phyloP scores from a whole-genome alignment of 257 asterid genomes.

The Solanum boliviense region DNA sequence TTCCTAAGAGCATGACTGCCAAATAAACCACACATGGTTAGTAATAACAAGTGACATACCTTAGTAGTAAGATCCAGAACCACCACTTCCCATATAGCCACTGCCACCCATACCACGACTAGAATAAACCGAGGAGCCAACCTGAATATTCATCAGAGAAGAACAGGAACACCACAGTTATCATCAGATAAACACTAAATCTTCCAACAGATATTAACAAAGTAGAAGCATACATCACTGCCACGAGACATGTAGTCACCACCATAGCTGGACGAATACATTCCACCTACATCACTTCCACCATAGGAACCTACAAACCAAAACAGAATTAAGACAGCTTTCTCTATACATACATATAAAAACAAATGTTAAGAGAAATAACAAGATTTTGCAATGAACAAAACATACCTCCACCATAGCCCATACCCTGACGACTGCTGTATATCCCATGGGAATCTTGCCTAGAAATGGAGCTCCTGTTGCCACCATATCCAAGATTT shows the following conservation, averaged over 20 bases:
- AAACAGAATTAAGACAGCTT: background rate
- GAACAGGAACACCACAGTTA: conserved; percentile 68
- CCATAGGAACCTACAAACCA: conserved; percentile 55
- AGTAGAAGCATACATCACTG: conserved; percentile 49
- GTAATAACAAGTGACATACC: conserved; percentile 15
- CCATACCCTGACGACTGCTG: conserved; percentile 75
- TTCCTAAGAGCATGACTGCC: background rate
- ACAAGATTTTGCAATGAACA: background rate
- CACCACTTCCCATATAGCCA: conserved; percentile 73
- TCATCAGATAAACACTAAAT: background rate
- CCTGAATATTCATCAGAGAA: conserved; percentile 16
- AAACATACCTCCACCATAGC: conserved; percentile 65
- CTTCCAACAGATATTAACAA: background rate
- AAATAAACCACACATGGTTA: background rate
- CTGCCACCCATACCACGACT: conserved; percentile 65
- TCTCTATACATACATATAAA: background rate
- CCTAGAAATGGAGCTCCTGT: conserved; percentile 61
- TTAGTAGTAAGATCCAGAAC: conserved; percentile 85
- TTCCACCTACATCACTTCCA: conserved; percentile 65
- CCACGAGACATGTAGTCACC: conserved; percentile 79
- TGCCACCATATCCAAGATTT: conserved; percentile 64
- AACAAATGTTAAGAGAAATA: background rate
- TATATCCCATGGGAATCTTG: conserved; percentile 83
- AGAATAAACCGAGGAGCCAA: conserved; percentile 49
- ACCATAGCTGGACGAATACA: conserved; percentile 76